A percentile compares a stretch with the other conserved stretches of the same genome.
phyloP scores from a whole-genome alignment of 1,284 basidiomycete genomes.

The Sporisorium reilianum region DNA sequence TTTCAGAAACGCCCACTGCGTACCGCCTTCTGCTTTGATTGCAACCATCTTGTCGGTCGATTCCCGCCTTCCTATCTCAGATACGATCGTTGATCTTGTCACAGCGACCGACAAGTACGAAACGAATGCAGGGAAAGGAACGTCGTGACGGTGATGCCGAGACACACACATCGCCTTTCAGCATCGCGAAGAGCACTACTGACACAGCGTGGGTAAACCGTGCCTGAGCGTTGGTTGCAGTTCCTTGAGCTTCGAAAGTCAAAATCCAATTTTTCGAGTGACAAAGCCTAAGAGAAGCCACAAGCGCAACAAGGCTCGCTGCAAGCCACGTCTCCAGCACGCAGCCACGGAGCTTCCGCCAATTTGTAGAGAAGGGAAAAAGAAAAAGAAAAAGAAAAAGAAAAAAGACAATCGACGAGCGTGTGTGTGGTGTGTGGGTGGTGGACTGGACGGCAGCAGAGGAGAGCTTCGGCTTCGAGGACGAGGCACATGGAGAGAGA shows the following conservation, averaged over 20 bases:
- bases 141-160: no score
- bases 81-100: not conserved
- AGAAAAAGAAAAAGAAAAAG: not conserved
- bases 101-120: no score
- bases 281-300: constrained; percentile 19
- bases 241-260: not conserved
- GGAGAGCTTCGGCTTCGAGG: no score
- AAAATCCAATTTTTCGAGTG: not conserved
- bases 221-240: not conserved
- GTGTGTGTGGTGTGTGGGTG: constrained; percentile 1
- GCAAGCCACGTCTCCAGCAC: constrained; percentile 4
- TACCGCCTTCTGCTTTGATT: no score
- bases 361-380: constrained; percentile 12
- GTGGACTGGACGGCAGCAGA: not conserved
- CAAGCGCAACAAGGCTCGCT: no score
- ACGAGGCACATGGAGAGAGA: no score
- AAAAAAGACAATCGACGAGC: not conserved
- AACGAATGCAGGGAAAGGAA: no score
- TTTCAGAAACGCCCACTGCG: not conserved
- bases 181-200: no score
- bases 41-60: not conserved
- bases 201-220: not conserved
- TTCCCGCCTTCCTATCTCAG: not conserved
- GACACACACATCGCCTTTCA: no score
- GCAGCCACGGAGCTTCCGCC: constrained; percentile 6